A percentile compares a stretch with the other conserved stretches of the same genome.
Conservation (phyloP, 192 early-diverging fungal genomes). For the Umbelopsis vinacea region DNA sequence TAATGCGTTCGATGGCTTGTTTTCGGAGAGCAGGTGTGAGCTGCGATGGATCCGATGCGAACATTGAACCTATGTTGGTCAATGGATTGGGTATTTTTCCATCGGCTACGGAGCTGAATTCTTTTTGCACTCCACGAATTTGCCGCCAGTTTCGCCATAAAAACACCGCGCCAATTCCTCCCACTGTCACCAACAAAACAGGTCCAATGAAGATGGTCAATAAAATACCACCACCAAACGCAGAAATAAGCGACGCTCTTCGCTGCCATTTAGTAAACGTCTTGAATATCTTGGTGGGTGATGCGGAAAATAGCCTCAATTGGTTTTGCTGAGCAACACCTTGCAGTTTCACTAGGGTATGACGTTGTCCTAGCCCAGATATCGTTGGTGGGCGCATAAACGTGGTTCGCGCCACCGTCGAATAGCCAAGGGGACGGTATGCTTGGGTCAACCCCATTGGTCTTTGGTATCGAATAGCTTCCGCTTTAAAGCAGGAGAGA, state of each 20-base stretch:
- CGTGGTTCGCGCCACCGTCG: background rate
- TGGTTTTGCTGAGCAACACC: background rate
- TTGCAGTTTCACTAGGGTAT: background rate
- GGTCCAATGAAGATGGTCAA: constrained; percentile 15
- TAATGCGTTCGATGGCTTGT: constrained; percentile 21
- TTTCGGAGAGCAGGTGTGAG: background rate
- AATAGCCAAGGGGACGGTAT: background rate
- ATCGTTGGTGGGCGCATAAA: background rate
- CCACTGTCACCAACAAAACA: background rate
- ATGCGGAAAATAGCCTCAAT: background rate
- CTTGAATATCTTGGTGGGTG: background rate
- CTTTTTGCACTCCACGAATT: background rate
- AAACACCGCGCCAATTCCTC: background rate
- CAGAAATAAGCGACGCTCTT: background rate
- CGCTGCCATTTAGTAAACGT: constrained; percentile 3
- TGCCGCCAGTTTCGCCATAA: background rate
- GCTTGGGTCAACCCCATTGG: background rate
- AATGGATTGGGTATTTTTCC: background rate
- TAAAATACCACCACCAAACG: constrained; percentile 13
- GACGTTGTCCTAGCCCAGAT: background rate
- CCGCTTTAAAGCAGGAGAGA: background rate
- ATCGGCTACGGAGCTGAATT: background rate
- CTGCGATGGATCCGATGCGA: background rate
- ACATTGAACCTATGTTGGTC: background rate
- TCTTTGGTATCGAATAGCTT: background rate